Base-by-base conservation (phyloP, 1,139 yeast genomes). In the Suhomyces chickasaworum region DNA sequence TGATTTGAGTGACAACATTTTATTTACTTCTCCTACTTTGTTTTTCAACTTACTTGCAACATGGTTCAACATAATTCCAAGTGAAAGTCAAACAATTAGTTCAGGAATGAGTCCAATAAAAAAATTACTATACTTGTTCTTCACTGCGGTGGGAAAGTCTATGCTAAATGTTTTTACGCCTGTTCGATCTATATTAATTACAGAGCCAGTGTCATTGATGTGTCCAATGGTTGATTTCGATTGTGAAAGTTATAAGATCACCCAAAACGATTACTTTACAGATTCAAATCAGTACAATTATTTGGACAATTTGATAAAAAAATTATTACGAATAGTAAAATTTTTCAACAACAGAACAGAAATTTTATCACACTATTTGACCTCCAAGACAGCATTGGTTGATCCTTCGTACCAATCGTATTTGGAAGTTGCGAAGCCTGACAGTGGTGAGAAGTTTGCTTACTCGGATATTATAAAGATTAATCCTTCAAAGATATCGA, bases 31-130 rank as follows among this genome's bases (percentile, higher is more conserved):
- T 10, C 62, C 63, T 9, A 55, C 59, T 5, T 53, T 68, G 29
- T 51, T 69, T n/a, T 73, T 67, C 52, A 65, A 71, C 29, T 45
- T 72, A 41, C 42, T 69, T 15, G 63, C 58, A 20, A 60, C 61
- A 25, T 73, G 77, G 75, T 66, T 69, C 47, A 65, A 60, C 33
- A 60, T 67, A 44, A 60, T 64, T 39, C 77, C 78, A 0, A 63
- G 70, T 37, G 69, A 69, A 33, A 63, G 67, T 9, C 52, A 63
- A 45, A 57, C 72, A 2, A 55, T 68, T 37, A 69, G 71, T 2
- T 53, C 65, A 9, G 53, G 53, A 4, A 57, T 62, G 47, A 51
- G 63, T 22, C 69, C 75, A 0, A 55, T 68, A 12, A 70, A 66
- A 45, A 65, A 67, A 45, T 61, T 68, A 3, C 63, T 69, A 40